Percentiles rank a stretch among this genome's conserved stretches.
These are phyloP conservation scores for Quercus cerris DNA, from an alignment of 306 rosid genomes.

Conservation along the genomic window DNA sequence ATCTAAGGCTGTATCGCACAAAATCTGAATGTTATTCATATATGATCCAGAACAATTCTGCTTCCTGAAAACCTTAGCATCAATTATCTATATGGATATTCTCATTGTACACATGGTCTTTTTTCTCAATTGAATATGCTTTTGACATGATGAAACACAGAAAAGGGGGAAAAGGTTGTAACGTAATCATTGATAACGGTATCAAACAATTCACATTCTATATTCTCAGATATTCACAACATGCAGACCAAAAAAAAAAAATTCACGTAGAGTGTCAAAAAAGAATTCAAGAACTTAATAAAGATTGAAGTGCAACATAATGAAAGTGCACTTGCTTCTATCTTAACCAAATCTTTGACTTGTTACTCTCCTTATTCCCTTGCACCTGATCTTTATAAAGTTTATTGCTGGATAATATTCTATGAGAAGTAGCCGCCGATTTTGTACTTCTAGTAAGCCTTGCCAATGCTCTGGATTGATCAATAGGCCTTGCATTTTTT, in stretches of 20 bases:
- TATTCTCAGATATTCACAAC: neutral
- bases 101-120: too few species aligned
- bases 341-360: slow-evolving; percentile 78
- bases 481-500: slow-evolving; percentile 53
- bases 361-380: slow-evolving; percentile 62
- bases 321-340: slow-evolving; percentile 15
- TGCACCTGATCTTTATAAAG: slow-evolving; percentile 51
- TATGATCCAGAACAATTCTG: too few species aligned
- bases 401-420: slow-evolving; percentile 54
- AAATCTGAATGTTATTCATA: too few species aligned
- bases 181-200: neutral
- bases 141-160: neutral
- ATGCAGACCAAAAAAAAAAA: neutral
- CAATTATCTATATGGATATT: neutral
- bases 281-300: neutral
- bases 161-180: neutral
- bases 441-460: slow-evolving; percentile 49
- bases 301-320: neutral
- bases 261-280: too few species aligned
- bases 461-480: slow-evolving; percentile 55
- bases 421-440: slow-evolving; percentile 45
- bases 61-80: neutral
- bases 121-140: neutral
- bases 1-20: too few species aligned
- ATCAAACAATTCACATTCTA: neutral